Conservation (phyloP, 805 yeast genomes). For the Kazachstania africana region DNA sequence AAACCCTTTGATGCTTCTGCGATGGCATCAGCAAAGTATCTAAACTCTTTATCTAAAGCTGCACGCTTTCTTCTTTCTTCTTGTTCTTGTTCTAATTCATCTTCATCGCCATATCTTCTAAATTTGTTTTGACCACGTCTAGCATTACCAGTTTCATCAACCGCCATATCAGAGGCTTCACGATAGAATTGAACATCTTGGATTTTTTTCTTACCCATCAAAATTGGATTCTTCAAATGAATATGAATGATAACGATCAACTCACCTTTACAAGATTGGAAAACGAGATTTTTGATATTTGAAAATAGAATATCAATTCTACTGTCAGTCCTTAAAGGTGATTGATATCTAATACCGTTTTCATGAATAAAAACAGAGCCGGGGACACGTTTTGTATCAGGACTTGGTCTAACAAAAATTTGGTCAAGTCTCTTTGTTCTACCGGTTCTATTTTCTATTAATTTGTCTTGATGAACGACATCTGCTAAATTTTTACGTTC, state of each 20-base stretch:
- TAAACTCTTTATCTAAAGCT: slow-evolving; percentile 83
- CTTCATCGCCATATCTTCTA: slow-evolving; percentile 92
- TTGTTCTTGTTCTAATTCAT: slow-evolving; percentile 95
- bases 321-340: slow-evolving; percentile 75
- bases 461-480: slow-evolving; percentile 82
- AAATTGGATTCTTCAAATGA: slow-evolving; percentile 82
- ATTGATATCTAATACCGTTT: slow-evolving; percentile 90
- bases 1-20: slow-evolving; percentile 78
- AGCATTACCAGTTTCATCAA: slow-evolving; percentile 94
- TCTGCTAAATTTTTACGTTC: slow-evolving; percentile 89
- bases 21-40: slow-evolving; percentile 77
- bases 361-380: slow-evolving; percentile 87
- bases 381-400: slow-evolving; percentile 92
- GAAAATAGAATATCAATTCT: slow-evolving; percentile 78
- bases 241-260: slow-evolving; percentile 85
- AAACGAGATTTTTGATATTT: slow-evolving; percentile 85
- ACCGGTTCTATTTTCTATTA: slow-evolving; percentile 70
- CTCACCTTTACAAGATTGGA: slow-evolving; percentile 94
- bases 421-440: slow-evolving; percentile 80
- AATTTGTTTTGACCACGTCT: slow-evolving; percentile 60
- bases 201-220: slow-evolving; percentile 92
- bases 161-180: slow-evolving; percentile 91
- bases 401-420: slow-evolving; percentile 87
- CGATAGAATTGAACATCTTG: slow-evolving; percentile 92
- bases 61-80: slow-evolving; percentile 92